Evolutionary conservation across 2,329 filamentous ascomycete species (phyloP), one percentile per base, ranked within the genome.

Genomic region (Fusarium agapanthi): DNA sequence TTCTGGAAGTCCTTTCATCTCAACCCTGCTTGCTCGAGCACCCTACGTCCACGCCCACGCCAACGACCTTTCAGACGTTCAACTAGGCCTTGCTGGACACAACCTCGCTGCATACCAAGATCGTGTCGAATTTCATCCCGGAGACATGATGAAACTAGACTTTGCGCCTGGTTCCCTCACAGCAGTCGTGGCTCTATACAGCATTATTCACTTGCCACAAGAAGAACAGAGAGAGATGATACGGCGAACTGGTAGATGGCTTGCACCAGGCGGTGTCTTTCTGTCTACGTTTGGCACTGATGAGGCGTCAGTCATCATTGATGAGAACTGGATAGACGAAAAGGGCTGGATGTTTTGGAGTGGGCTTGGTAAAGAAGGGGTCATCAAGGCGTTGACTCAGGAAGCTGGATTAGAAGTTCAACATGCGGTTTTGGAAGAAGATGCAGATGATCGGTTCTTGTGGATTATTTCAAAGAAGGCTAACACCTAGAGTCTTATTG

Each of bases 291-390:
- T 74, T 10, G n/a, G 12, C 9, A 20, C 26, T 3, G n/a, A 67
- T 8, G 62, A 67, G n/a, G 32, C 20, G 4, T 15, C 59, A 1
- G 32, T 15, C 0, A 16, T 51, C 10, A 26, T 65, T 4, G 24
- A 44, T 0, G 53, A 62, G 32, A 54, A 61, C 3, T 72, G 63
- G 69, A 22, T 64, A 1, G 41, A 56, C 2, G 59, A 71, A 1
- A 47, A 72, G 5, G 68, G 69, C 0, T 72, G 69, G 69, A 72
- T 72, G 68, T 72, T 72, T 13, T 72, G 68, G 69, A 71, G 69
- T 4, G 51, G 41, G 1, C 67, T 69, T 11, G 66, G 65, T 0
- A 38, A 43, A 5, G 59, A 54, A 1, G 14, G 8, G 1, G n/a
- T 44, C 0, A 20, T 32, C 0, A 40, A 51, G 5, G 40, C n/a